A percentile compares a stretch with the other conserved stretches of the same genome.
Conservation (phyloP, 148 eudicot genomes). For the Gaultheria prostrata region DNA sequence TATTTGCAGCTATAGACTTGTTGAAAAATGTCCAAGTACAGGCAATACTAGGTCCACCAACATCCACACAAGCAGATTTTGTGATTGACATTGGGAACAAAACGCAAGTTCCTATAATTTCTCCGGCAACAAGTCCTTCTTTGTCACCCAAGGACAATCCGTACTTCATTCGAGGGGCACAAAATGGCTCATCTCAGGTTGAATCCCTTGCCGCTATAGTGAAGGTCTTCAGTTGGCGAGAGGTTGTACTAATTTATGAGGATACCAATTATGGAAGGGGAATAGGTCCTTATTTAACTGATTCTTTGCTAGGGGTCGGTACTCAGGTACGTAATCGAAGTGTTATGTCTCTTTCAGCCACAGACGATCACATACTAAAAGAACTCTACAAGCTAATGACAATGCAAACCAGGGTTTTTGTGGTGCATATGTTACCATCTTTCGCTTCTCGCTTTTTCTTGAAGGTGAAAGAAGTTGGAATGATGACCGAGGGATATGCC, state of each 20-base stretch:
- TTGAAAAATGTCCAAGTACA: neutral
- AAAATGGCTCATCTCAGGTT: constrained; percentile 42
- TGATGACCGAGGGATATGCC: constrained; percentile 69
- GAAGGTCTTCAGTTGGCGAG: constrained; percentile 56
- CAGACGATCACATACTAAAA: constrained; percentile 36
- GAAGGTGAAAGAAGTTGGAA: constrained; percentile 42
- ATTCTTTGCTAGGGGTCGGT: neutral
- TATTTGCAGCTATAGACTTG: constrained; percentile 42
- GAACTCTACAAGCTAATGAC: constrained; percentile 52
- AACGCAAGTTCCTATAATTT: constrained; percentile 56
- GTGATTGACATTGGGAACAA: constrained; percentile 42
- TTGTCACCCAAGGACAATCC: constrained; percentile 45
- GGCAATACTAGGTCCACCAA: constrained; percentile 42
- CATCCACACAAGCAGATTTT: constrained; percentile 53
- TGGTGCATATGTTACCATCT: constrained; percentile 52
- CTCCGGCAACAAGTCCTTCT: constrained; percentile 51
- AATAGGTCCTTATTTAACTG: constrained; percentile 41
- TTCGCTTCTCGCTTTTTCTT: constrained; percentile 50
- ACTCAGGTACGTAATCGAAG: neutral
- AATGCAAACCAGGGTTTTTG: constrained; percentile 62
- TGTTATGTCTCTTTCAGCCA: constrained; percentile 22
- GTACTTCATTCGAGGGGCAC: constrained; percentile 54
- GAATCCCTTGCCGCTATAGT: constrained; percentile 47
- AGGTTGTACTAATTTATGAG: constrained; percentile 54
- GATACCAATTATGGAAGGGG: constrained; percentile 49